phyloP scores from a whole-genome alignment of 192 early-diverging fungal genomes.

The Chytriomyces confervae region DNA sequence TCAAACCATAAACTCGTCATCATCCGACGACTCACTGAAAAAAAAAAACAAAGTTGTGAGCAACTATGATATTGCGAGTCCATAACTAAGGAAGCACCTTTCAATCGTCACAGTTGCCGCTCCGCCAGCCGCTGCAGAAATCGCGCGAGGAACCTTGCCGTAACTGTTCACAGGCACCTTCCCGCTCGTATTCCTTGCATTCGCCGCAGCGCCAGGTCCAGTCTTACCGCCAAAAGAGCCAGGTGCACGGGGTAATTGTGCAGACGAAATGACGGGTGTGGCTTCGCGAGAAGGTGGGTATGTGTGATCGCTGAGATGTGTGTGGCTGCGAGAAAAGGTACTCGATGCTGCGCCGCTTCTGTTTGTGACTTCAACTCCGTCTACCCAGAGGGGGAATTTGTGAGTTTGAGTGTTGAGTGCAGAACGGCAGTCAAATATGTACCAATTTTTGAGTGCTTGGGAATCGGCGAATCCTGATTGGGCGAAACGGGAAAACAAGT shows the following conservation, averaged over 20 bases:
- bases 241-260: background rate
- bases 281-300: constrained; percentile 8
- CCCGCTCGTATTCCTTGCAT: background rate
- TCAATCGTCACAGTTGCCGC: background rate
- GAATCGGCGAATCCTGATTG: background rate
- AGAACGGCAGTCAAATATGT: background rate
- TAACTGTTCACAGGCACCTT: constrained; percentile 23
- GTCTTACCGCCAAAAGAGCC: constrained; percentile 34
- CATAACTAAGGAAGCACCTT: background rate
- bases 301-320: background rate
- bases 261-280: background rate
- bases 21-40: background rate
- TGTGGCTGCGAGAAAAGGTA: background rate
- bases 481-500: constrained; percentile 1
- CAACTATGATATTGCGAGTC: background rate
- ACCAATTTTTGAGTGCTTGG: constrained; percentile 14
- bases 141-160: constrained; percentile 26
- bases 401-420: background rate
- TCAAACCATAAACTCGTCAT: background rate
- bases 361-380: background rate
- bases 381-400: background rate
- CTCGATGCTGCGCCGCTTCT: background rate
- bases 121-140: background rate
- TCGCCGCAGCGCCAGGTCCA: constrained; percentile 9
- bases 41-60: background rate